Percentiles rank a stretch among this genome's conserved stretches.
Conservation (phyloP, 495 filamentous ascomycete species). For the Oleoguttula mirabilis region DNA sequence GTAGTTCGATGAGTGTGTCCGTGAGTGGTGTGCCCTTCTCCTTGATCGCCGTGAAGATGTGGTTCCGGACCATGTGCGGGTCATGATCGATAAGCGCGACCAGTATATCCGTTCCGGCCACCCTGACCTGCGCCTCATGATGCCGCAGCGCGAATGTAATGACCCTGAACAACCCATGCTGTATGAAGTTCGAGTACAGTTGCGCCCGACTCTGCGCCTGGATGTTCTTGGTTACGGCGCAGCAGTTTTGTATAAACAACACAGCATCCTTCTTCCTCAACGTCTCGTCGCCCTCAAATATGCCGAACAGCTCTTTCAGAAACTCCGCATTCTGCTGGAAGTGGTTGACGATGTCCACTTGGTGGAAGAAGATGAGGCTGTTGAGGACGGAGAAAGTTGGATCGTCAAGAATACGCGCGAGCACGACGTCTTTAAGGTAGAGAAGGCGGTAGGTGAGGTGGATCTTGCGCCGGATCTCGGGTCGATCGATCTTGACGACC, state of each 20-base stretch:
- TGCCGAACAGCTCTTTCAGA: constrained; percentile 76
- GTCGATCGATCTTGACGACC: constrained; percentile 82
- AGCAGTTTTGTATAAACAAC: constrained; percentile 92
- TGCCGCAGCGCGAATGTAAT: constrained; percentile 87
- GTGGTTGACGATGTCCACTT: constrained; percentile 93
- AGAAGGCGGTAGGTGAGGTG: constrained; percentile 91
- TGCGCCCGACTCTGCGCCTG: constrained; percentile 67
- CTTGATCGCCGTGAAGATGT: constrained; percentile 81
- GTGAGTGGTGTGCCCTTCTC: constrained; percentile 79
- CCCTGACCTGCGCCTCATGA: constrained; percentile 68
- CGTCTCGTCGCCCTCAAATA: constrained; percentile 52
- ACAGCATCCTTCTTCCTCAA: constrained; percentile 77
- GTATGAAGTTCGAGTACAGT: constrained; percentile 81
- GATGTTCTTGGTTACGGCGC: constrained; percentile 84
- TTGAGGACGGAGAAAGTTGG: constrained; percentile 96
- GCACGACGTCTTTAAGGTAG: constrained; percentile 96
- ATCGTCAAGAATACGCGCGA: constrained; percentile 91
- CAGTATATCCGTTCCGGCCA: constrained; percentile 87
- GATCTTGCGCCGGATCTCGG: constrained; percentile 73
- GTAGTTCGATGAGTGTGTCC: constrained; percentile 84
- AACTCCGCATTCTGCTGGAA: constrained; percentile 68
- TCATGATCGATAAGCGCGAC: constrained; percentile 94
- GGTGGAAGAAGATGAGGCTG: constrained; percentile 96
- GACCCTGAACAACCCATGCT: constrained; percentile 72
- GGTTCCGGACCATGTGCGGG: constrained; percentile 79